Evolutionary conservation across 306 rosid species (phyloP).

Genomic region (Vigna unguiculata): DNA sequence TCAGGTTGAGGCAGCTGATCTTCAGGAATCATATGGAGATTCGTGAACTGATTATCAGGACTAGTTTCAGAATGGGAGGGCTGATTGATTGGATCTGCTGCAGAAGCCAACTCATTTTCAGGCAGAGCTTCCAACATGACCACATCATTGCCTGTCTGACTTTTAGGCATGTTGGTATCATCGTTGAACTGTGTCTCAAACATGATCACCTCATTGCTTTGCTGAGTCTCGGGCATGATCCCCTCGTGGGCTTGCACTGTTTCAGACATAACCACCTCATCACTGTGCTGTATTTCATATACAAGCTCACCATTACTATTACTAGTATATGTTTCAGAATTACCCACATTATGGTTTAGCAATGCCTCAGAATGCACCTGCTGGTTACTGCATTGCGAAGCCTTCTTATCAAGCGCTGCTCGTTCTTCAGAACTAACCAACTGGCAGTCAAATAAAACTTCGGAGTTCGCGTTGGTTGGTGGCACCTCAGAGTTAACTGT

Average conservation of each 20-base stretch:
- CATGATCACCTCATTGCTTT: constrained; percentile 8
- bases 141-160: constrained; percentile 41
- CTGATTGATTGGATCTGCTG: constrained; percentile 39
- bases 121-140: constrained; percentile 46
- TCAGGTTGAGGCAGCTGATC: constrained; percentile 54
- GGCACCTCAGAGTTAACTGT: constrained; percentile 35
- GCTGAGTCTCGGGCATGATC: constrained; percentile 9
- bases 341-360: background rate
- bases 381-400: constrained; percentile 16
- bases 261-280: constrained; percentile 30
- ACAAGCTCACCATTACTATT: constrained; percentile 21
- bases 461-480: constrained; percentile 15
- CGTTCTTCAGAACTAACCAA: constrained; percentile 38
- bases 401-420: background rate
- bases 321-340: constrained; percentile 26
- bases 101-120: constrained; percentile 42
- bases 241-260: constrained; percentile 21
- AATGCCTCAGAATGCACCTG: constrained; percentile 14
- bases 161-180: constrained; percentile 7
- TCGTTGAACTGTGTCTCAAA: constrained; percentile 35
- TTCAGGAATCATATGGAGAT: constrained; percentile 48
- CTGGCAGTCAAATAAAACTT: constrained; percentile 2
- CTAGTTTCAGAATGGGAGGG: constrained; percentile 40
- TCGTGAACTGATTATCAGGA: constrained; percentile 42
- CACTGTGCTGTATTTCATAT: constrained; percentile 39